A percentile compares a stretch with the other conserved stretches of the same genome.
Conservation (phyloP, 129 eudicot genomes). For the Flaveria brownii region DNA sequence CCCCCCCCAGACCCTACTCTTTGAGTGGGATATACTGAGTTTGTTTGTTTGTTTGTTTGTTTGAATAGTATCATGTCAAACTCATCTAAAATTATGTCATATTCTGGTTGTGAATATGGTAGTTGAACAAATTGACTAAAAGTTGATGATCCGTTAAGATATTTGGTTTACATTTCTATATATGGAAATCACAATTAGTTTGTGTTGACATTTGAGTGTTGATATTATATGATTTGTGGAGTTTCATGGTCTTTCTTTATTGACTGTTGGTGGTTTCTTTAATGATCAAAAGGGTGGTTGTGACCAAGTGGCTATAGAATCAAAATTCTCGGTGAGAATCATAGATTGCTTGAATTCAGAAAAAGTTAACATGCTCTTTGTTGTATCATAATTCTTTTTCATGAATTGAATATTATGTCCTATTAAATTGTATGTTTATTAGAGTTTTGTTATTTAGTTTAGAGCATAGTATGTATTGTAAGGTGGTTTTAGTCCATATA, state of each 20-base stretch:
- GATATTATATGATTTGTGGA: background rate
- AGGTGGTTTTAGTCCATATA: too few relatives aligned
- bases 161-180: background rate
- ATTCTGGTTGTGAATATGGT: background rate
- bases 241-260: background rate
- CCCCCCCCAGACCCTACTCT: too few relatives aligned
- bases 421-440: background rate
- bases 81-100: background rate
- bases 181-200: background rate
- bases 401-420: background rate
- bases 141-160: background rate
- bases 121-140: background rate
- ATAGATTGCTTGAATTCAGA: slow-evolving; percentile 18
- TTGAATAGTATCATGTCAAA: too few relatives aligned
- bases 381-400: slow-evolving; percentile 13
- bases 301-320: slow-evolving; percentile 10
- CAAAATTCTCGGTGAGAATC: slow-evolving; percentile 25
- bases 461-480: too few relatives aligned
- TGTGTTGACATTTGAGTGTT: slow-evolving; percentile 6
- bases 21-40: too few relatives aligned
- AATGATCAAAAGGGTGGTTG: slow-evolving; percentile 17
- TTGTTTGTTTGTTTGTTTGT: too few relatives aligned
- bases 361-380: slow-evolving; percentile 5
- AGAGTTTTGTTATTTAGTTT: background rate
- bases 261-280: slow-evolving; percentile 17